Conservation (phyloP, 208 protist genomes). For the Vickermania ingenoplastis region DNA sequence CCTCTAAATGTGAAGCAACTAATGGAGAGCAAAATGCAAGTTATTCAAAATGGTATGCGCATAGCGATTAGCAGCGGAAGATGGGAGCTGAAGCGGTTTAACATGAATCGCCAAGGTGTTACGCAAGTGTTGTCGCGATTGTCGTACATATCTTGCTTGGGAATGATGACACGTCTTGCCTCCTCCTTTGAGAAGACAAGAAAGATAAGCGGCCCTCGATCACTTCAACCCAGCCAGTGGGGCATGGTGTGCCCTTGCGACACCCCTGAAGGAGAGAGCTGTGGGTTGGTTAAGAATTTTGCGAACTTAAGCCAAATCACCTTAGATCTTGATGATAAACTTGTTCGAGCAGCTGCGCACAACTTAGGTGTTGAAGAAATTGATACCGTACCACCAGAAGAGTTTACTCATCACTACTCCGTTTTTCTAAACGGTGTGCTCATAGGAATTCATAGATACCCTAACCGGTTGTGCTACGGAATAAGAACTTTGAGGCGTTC, state of each 20-base stretch:
- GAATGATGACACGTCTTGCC: constrained; percentile 99
- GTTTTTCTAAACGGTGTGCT: constrained; percentile 81
- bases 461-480: constrained; percentile 59
- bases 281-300: constrained; percentile 99
- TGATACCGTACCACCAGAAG: constrained; percentile 53
- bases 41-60: constrained; percentile 96
- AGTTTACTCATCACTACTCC: constrained; percentile 63
- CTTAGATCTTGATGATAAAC: constrained; percentile 91
- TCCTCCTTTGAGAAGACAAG: constrained; percentile 99
- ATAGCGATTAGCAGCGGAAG: constrained; percentile 96
- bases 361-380: constrained; percentile 80
- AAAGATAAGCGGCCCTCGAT: constrained; percentile 94
- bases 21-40: constrained; percentile 90
- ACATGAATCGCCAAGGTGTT: constrained; percentile 93
- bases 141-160: constrained; percentile 97
- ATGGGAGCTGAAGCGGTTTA: constrained; percentile 97
- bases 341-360: constrained; percentile 57
- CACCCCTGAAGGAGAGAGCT: constrained; percentile 98
- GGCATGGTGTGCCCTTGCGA: constrained; percentile 99
- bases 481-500: constrained; percentile 64
- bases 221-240: constrained; percentile 98
- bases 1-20: constrained; percentile 90
- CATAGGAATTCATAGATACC: constrained; percentile 83
- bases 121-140: constrained; percentile 97
- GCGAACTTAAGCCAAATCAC: constrained; percentile 98